Base-by-base conservation (phyloP, 768 basidiomycete genomes). In the Crassisporium funariophilum region DNA sequence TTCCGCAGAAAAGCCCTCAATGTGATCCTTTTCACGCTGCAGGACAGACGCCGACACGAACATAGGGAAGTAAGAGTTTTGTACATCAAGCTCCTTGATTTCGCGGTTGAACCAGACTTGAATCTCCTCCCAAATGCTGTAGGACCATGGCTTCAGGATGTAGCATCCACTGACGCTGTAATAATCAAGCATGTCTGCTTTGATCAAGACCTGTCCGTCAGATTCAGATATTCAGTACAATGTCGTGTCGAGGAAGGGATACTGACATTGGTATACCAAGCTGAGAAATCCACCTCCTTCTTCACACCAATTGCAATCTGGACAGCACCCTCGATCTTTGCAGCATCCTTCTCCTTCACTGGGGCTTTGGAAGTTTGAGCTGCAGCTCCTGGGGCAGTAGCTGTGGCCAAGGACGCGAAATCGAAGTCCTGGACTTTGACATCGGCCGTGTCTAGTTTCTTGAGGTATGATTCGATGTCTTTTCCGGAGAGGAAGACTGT, bases 31-130 rank as follows among this genome's bases (percentile, higher is more conserved):
- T 69, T 99, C 97, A 43, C 90, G 81, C 68, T 99, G 95, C 46
- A 99, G 80, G 19, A 95, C 90, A 46, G 90, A 92, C 47, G 80
- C 68, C 0, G 94, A 95, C 24, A 99, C 89, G 59, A 98, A 98
- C 92, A 99, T 98, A 3, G 97, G 97, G 80, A 99, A 99, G 64
- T 98, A 99, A 4, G 92, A 86, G 65, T 98, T 98, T 66, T 97
- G 91, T 13, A 98, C 95, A 36, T 87, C 97, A 62, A 98, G 79
- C 55, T 88, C 88, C 70, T 91, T 94, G 76, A 98, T 99, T 59
- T 86, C 75, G 29, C 70, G 69, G 67, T 99, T 89, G 75, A 98
- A 98, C 93, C 94, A 99, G 45, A 79, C 90, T 72, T 97, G 94
- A 49, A 99, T 98, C 49, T 80, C 79, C 65, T 98, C 93, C 97